Evolutionary conservation across 192 early-diverging fungal species (phyloP), one percentile per base, ranked within the genome.

Genomic region (Allomyces javanicus): DNA sequence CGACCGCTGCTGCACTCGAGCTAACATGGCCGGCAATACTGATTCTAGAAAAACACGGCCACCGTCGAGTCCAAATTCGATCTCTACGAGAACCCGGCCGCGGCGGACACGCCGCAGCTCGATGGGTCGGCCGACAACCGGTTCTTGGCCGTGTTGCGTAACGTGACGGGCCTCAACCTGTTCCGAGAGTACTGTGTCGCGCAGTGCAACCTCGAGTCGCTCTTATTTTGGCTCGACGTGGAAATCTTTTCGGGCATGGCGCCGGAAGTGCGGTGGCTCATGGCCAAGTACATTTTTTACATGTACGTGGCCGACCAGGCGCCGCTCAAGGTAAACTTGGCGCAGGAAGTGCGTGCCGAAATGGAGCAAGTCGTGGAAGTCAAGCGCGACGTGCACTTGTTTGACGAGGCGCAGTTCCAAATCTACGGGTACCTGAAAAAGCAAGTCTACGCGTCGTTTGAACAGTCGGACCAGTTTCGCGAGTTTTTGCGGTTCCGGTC

Each of bases 201-300:
- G 58, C 89, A 94, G 72, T 87, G 85, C 72, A 81, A 85, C 1
- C 78, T 91, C 61, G 90, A 94, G 72, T 82, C 87, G 40, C 68
- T 90, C 21, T 71, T 92, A 63, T 92, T 94, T 74, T 89, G 87
- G 72, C 66, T 94, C 62, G 90, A 91, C 64, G 86, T 91, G 10
- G 91, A 94, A 72, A 72, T 88, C 1, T 88, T 90, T 70, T 75
- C 83, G 27, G 71, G 72, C 25, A 74, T 70, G 25, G 72, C 73
- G 71, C 75, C 78, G 3, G 75, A 72, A 45, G 74, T 79, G 73
- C 73, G 74, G 25, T 70, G 78, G 14, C 73, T 79, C 9, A 65
- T 76, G 67, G 72, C 25, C 65, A 67, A 22, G 66, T 69, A 55
- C 25, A 89, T 94, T 62, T 90, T 87, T 69, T 71, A 85, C 44